Evolutionary conservation across 163 green algal genomes (phyloP), one percentile per base, ranked within the genome.

Genomic region (Chloromonas sp.): DNA sequence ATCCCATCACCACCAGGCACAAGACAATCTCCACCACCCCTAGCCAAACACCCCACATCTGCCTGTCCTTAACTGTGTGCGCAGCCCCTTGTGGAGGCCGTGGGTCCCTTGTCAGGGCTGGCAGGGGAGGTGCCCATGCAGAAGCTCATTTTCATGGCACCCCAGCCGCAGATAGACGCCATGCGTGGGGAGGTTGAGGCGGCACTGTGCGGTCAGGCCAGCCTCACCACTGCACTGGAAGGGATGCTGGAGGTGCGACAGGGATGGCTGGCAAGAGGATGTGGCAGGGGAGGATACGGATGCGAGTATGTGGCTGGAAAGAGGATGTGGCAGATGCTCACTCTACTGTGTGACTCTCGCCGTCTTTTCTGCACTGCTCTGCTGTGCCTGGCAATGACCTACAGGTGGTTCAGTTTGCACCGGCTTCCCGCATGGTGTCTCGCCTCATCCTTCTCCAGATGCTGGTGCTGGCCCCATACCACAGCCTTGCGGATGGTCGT

Each of bases 161-260:
- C 71, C 0, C 83, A 87, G 60, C 60, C 59, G 74, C 84, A 59
- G 83, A 88, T 78, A 66, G 81, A 36, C 36, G 36, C 36, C 36
- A 36, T 36, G 36, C 36, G 36, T 36, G 36, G 36, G 36, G 36
- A 36, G 36, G 36, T 36, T 36, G 36, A 36, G 36, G 36, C 76
- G 61, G 62, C 60, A 2, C 5, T 79, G 71, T 79, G 71, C 71
- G 11, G 5, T 36, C 71, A 58, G 66, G 8, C 11, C 66, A 76
- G 66, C 0, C 83, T 94, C 1, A 96, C 95, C 2, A 92, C 91
- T 0, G 94, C 94, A 1, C 85, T 98, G 3, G 86, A 81, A 0
- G 93, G 93, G 59, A 97, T 97, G 94, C 86, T 97, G 1, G 94
- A 97, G 89, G 91, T 95, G 83, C 15, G 87, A 1, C 14, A 36